A percentile compares a stretch with the other conserved stretches of the same genome.
phyloP scores from a whole-genome alignment of 1,284 basidiomycete genomes.

The Bjerkandera adusta region DNA sequence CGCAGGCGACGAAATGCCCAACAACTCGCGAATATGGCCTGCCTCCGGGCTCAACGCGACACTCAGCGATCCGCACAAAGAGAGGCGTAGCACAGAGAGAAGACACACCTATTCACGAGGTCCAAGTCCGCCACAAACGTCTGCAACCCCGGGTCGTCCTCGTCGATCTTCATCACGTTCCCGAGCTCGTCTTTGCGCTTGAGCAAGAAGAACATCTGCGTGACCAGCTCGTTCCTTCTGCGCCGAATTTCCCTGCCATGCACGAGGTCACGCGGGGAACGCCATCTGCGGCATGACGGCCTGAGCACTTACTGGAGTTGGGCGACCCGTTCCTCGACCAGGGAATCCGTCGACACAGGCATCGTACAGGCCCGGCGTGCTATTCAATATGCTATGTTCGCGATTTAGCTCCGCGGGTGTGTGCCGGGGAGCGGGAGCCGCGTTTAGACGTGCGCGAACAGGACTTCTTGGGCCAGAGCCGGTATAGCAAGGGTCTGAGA shows the following conservation, averaged over 20 bases:
- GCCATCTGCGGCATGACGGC: no score
- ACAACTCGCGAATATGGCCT: slow-evolving; percentile 4
- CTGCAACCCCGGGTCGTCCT: slow-evolving; percentile 41
- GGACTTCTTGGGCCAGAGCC: no score
- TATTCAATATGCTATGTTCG: not conserved
- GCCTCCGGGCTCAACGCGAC: slow-evolving; percentile 8
- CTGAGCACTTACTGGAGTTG: slow-evolving; percentile 22
- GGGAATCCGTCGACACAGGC: slow-evolving; percentile 7
- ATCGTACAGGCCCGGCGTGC: slow-evolving; percentile 1
- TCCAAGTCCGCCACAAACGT: slow-evolving; percentile 54
- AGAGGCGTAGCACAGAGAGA: not conserved
- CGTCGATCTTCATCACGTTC: slow-evolving; percentile 33
- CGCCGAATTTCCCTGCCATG: slow-evolving; percentile 59
- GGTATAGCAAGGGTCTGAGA: no score
- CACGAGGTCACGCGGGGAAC: no score
- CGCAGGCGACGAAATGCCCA: not conserved
- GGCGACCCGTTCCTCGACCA: slow-evolving; percentile 21
- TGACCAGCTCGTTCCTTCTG: slow-evolving; percentile 63
- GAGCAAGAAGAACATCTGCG: slow-evolving; percentile 65
- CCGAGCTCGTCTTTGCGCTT: slow-evolving; percentile 46
- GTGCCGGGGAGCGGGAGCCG: not conserved
- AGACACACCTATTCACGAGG: slow-evolving; percentile 44
- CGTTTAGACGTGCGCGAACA: not conserved
- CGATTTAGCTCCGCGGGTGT: not conserved
- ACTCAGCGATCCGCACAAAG: slow-evolving; percentile 6